Percentiles rank a stretch among this genome's conserved stretches.
phyloP scores from a whole-genome alignment of 2,329 filamentous ascomycete species.

The Phoma sp. region DNA sequence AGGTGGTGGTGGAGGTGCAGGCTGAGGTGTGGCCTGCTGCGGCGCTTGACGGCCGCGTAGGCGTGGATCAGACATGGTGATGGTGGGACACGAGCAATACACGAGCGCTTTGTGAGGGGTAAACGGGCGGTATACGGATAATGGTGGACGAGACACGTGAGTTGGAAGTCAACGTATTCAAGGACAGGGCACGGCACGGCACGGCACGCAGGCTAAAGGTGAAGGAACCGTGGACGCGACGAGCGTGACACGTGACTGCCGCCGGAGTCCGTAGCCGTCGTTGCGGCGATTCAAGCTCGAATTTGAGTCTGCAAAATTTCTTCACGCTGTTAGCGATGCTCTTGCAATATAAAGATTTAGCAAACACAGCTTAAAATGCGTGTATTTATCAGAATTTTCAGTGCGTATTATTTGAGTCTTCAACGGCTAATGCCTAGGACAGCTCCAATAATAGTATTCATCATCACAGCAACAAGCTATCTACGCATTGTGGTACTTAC shows the following conservation, averaged over 20 bases:
- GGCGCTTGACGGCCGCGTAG: slow-evolving; percentile 53
- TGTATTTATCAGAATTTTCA: slow-evolving; percentile 51
- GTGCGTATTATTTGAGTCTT: slow-evolving; percentile 58
- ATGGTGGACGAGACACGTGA: background rate
- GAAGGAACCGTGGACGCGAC: slow-evolving; percentile 5
- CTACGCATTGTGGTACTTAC: slow-evolving; percentile 22
- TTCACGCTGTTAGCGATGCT: slow-evolving; percentile 29
- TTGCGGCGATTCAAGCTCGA: slow-evolving; percentile 1
- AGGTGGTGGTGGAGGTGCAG: slow-evolving; percentile 58
- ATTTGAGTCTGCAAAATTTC: slow-evolving; percentile 14
- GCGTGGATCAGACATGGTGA: slow-evolving; percentile 56
- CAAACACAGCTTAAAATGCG: slow-evolving; percentile 27
- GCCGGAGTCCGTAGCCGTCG: background rate
- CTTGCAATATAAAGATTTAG: slow-evolving; percentile 1
- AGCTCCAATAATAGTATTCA: slow-evolving; percentile 76
- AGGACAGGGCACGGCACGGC: background rate
- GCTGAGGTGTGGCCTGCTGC: slow-evolving; percentile 21
- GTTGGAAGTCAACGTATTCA: background rate
- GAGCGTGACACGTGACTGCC: background rate
- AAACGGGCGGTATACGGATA: no score
- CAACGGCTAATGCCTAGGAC: slow-evolving; percentile 63
- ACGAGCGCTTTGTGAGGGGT: background rate
- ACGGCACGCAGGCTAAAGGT: slow-evolving; percentile 3
- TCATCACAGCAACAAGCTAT: slow-evolving; percentile 51
- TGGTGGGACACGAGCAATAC: no score